These are phyloP conservation scores for Aspergillus affinis DNA, from an alignment of 495 filamentous ascomycete species.

Conservation along the genomic window DNA sequence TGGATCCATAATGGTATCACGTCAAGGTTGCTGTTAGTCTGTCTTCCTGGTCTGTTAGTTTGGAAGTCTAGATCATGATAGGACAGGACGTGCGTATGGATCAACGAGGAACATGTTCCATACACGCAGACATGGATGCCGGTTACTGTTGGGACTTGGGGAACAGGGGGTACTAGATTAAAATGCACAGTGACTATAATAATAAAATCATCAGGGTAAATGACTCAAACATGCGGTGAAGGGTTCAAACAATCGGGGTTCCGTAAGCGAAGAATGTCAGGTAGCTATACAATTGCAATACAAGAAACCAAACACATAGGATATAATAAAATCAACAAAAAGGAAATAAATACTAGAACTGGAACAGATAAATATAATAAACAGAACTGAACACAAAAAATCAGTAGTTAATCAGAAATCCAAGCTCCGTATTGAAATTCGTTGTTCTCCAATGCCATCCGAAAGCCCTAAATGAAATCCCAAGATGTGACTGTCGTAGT, in stretches of 20 bases:
- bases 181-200: neutral
- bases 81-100: neutral
- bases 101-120: neutral
- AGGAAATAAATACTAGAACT: neutral
- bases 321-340: neutral
- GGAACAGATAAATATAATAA: neutral
- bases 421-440: constrained; percentile 12
- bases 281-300: neutral
- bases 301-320: no score
- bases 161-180: neutral
- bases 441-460: constrained; percentile 3
- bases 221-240: neutral
- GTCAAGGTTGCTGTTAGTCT: neutral
- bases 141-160: neutral
- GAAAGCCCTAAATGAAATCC: constrained; percentile 6
- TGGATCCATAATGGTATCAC: no score
- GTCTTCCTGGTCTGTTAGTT: neutral
- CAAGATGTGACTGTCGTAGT: constrained; percentile 2
- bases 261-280: neutral
- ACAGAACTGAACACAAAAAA: neutral
- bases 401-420: neutral
- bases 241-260: neutral
- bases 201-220: neutral
- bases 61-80: neutral
- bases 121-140: neutral